Base-by-base conservation (phyloP, 495 filamentous ascomycete genomes). In the Aspergillus coremiiformis region DNA sequence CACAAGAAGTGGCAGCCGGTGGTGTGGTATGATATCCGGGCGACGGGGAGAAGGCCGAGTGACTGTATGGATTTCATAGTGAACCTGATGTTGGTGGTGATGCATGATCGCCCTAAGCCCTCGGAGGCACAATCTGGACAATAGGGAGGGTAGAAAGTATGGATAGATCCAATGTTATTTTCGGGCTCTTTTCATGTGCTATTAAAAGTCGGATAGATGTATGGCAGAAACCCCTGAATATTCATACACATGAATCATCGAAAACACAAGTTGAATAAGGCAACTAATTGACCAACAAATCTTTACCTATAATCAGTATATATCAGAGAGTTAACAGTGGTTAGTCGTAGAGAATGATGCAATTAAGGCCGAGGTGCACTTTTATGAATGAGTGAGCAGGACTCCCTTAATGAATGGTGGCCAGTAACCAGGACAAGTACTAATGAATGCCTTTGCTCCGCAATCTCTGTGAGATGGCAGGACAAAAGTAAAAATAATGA, bases 341-440 rank as follows among this genome's bases (percentile, higher is more conserved):
- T 44, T 9, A 21, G 5, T 15, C 22, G 20, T 26, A 33, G 47
- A 17, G 23, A 39, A 48, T 19, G 43, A 56, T 15, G 24, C 41
- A 46, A 46, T 49, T 33, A 44, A 55, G 24, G 32, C 26, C 43
- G 33, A 46, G 37, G 27, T 21, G 39, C 15, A 24, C 23, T 45
- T 49, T 49, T 37, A 41, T 23, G 32, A 72, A 67, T 23, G 70
- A 73, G 56, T 67, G 70, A 64, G 65, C 53, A 48, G 61, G 62
- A 47, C 51, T 61, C 58, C 62, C 45, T 43, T 29, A 68, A 64
- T 44, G 65, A 71, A 53, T 58, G 68, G 59, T 57, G 59, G 65
- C 59, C 61, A 61, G 56, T 47, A 58, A 60, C 59, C 60, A 57
- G 48, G 43, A 21, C 15, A 21, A 20, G 17, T 21, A 21, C 20